Conservation (phyloP, 495 filamentous ascomycete species). For the Penicillium steckii region DNA sequence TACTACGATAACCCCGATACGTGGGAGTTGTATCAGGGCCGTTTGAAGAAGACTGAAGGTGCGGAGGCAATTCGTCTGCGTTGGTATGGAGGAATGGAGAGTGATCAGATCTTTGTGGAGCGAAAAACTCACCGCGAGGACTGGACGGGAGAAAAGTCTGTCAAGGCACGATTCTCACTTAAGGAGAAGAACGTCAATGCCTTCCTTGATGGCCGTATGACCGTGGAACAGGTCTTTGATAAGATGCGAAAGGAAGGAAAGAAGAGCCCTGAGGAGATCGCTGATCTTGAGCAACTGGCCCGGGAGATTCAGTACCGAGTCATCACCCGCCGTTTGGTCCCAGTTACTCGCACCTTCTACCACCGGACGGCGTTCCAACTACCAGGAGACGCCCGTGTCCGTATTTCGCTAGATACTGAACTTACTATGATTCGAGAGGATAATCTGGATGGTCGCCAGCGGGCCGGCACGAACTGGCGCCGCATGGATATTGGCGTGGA, state of each 20-base stretch:
- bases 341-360: slow-evolving; percentile 92
- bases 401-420: slow-evolving; percentile 95
- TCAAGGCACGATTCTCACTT: slow-evolving; percentile 90
- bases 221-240: slow-evolving; percentile 82
- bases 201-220: slow-evolving; percentile 76
- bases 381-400: slow-evolving; percentile 91
- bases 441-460: slow-evolving; percentile 76
- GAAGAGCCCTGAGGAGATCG: slow-evolving; percentile 85
- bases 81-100: slow-evolving; percentile 97
- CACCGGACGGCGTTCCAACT: slow-evolving; percentile 97
- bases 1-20: slow-evolving; percentile 95
- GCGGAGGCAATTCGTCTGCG: slow-evolving; percentile 94
- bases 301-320: slow-evolving; percentile 91
- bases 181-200: slow-evolving; percentile 98
- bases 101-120: slow-evolving; percentile 93
- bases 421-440: slow-evolving; percentile 93
- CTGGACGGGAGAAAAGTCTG: slow-evolving; percentile 98
- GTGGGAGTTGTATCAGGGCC: slow-evolving; percentile 91
- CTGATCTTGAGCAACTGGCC: slow-evolving; percentile 84
- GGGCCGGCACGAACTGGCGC: slow-evolving; percentile 89
- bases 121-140: slow-evolving; percentile 98
- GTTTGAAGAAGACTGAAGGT: slow-evolving; percentile 95
- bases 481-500: slow-evolving; percentile 98
- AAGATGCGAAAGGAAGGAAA: slow-evolving; percentile 93
- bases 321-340: slow-evolving; percentile 76